Conservation (phyloP, 2,329 filamentous ascomycete species). For the Botrytis porri region DNA sequence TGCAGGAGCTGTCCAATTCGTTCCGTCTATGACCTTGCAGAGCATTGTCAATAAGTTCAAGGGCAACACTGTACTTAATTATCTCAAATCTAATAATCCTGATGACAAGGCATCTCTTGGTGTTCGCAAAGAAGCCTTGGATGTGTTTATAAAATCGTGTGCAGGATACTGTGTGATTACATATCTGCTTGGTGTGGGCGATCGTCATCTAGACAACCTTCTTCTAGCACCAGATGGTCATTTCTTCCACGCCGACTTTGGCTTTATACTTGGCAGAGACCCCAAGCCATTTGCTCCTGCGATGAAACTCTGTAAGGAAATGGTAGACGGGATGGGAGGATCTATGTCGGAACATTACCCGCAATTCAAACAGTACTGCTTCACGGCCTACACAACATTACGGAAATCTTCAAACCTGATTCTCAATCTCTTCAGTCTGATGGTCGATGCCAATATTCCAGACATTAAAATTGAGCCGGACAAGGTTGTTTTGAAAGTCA, state of each 20-base stretch:
- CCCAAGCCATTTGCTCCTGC: slow-evolving; percentile 95
- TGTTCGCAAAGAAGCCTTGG: slow-evolving; percentile 86
- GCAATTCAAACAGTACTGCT: slow-evolving; percentile 92
- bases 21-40: slow-evolving; percentile 81
- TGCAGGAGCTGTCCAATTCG: slow-evolving; percentile 89
- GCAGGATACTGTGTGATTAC: slow-evolving; percentile 99
- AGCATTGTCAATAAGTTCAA: slow-evolving; percentile 82
- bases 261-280: slow-evolving; percentile 94
- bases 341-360: slow-evolving; percentile 75
- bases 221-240: slow-evolving; percentile 85
- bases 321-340: slow-evolving; percentile 98
- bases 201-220: slow-evolving; percentile 93
- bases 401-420: slow-evolving; percentile 89
- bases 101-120: slow-evolving; percentile 78
- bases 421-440: slow-evolving; percentile 90
- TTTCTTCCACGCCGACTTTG: slow-evolving; percentile 98
- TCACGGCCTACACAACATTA: slow-evolving; percentile 87
- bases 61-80: slow-evolving; percentile 69
- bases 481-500: slow-evolving; percentile 90
- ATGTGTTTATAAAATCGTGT: slow-evolving; percentile 93
- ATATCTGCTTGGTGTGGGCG: slow-evolving; percentile 93
- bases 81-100: slow-evolving; percentile 85
- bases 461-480: slow-evolving; percentile 91
- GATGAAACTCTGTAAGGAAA: slow-evolving; percentile 96
- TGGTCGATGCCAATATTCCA: slow-evolving; percentile 96